Evolutionary conservation across 75 land plant genomes (phyloP), one percentile per base, ranked within the genome.

Genomic region (Sequoia sempervirens): DNA sequence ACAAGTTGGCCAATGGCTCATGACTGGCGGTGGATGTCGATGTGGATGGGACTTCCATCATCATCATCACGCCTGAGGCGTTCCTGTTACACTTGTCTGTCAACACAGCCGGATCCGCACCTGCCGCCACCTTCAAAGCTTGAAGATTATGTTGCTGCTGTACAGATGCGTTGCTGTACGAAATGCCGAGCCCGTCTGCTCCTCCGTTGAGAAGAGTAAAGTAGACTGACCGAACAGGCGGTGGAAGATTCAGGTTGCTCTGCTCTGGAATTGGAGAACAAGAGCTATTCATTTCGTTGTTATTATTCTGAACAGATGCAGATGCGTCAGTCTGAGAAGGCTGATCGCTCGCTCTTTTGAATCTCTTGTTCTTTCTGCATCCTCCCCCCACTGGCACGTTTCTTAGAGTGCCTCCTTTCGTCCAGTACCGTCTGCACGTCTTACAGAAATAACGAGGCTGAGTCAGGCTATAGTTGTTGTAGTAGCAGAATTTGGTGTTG

Each of bases 401-500:
- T 18, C 87, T 20, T 2, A 86, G 86, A 4, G 86, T 86, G 17
- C 87, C 87, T 15, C 87, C 87, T 28, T 86, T 86, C 23, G 87
- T 86, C 87, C 86, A 86, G 54, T 86, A 86, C 14, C 87, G 78
- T 54, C 85, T 87, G 86, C 87, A 86, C 18, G 86, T 64, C 80
- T 84, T 86, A 43, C 87, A 86, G 86, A 86, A 86, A 46, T 86
- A 87, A 11, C 86, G 46, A 30, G 87, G 87, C 80, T 86, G 87
- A 30, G 86, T 45, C 20, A 86, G 36, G 13, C 85, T 86, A 80
- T 86, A 86, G 58, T 86, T 86, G 87, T 86, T 84, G 61, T 82
- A 84, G 84, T 84, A 84, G 41, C 85, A 82, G 41, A 84, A 84
- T 56, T 85, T 85, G 28, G 87, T 86, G 86, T 86, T 75, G 18